Evolutionary conservation across 208 protist species (phyloP), one percentile per base, ranked within the genome.

Genomic region (Leishmania turanica): DNA sequence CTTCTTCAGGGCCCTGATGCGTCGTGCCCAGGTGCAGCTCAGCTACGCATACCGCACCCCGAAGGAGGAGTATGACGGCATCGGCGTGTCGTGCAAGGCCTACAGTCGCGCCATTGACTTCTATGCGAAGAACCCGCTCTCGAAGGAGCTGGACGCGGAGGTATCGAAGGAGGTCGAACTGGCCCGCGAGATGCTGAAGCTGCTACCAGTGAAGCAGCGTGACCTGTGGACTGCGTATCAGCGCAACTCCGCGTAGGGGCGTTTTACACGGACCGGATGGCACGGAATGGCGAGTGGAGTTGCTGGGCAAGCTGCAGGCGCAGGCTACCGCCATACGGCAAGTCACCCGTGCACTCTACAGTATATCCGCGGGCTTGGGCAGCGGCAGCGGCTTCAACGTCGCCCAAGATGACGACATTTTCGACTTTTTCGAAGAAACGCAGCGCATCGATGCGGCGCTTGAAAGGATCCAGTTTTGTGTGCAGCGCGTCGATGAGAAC

Each of bases 1-100:
- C n/a, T 98, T 93, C 82, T 96, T 97, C 79, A 81, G 88, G 37
- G 89, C 90, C 7, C 77, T 95, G 58, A 95, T 98, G 91, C 90
- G 91, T 8, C 76, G 87, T 64, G 92, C 94, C 24, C 92, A 95
- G 66, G 65, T 93, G 74, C 88, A 93, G 80, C 76, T 88, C 58
- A 90, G 87, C 84, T 88, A 85, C 40, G 84, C 68, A 15, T 86
- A 82, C 74, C 68, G 69, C 49, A 84, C 80, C 47, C 82, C 92
- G 45, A 92, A 93, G 80, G 92, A 91, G 62, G 93, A 97, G 81
- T 98, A 96, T 82, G 92, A 97, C 58, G 86, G 86, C 70, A 92
- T 96, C 66, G 85, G 88, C 17, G 58, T 77, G 24, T 73, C 85
- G 56, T 85, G 85, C 78, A 82, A 85, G 45, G 88, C 87, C 78